These are phyloP conservation scores for Ballota nigra DNA, from an alignment of 257 asterid species.

Conservation along the genomic window DNA sequence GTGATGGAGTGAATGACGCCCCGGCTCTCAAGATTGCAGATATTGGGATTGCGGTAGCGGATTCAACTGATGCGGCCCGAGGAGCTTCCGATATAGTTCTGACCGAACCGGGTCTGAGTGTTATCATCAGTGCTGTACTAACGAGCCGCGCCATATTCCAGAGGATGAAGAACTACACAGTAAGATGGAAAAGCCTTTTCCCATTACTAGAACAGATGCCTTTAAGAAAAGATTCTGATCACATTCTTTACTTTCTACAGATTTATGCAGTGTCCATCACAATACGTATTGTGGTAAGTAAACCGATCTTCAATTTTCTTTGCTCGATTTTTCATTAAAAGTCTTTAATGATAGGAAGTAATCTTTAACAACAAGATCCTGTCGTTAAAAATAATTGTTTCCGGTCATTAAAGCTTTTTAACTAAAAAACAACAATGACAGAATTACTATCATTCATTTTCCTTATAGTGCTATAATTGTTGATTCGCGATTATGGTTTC, in stretches of 20 bases:
- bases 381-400: too few relatives aligned
- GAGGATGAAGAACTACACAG: slow-evolving; percentile 70
- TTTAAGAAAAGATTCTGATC: neutral
- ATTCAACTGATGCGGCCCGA: slow-evolving; percentile 70
- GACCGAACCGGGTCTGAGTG: slow-evolving; percentile 67
- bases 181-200: neutral
- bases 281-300: slow-evolving; percentile 69
- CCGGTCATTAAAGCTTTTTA: too few relatives aligned
- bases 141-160: slow-evolving; percentile 73
- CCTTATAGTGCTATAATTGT: too few relatives aligned
- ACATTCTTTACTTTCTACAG: slow-evolving; percentile 32
- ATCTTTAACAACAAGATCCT: too few relatives aligned
- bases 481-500: neutral
- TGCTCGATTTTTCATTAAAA: too few relatives aligned
- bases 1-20: slow-evolving; percentile 73
- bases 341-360: too few relatives aligned
- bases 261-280: slow-evolving; percentile 75
- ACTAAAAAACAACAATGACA: too few relatives aligned
- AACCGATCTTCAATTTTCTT: neutral
- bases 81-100: slow-evolving; percentile 68
- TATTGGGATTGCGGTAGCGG: slow-evolving; percentile 70
- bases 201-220: neutral
- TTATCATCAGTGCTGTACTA: slow-evolving; percentile 60
- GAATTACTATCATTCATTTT: too few relatives aligned
- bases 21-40: slow-evolving; percentile 68